Conservation (phyloP, 176 grass and related monocot species). For the Oryza coarctata region DNA sequence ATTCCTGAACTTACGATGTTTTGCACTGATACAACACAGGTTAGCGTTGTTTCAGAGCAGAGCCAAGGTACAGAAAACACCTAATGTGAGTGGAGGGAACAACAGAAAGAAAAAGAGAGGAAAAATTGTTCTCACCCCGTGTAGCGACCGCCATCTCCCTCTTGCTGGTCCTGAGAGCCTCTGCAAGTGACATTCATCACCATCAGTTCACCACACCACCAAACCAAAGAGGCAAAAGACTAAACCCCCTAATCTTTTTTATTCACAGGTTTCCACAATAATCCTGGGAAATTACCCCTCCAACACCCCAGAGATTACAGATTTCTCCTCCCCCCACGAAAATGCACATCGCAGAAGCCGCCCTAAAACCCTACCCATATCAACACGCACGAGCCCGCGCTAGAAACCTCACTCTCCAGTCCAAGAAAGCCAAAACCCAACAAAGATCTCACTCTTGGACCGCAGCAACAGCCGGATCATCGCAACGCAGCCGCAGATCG, state of each 20-base stretch:
- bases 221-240: too few species aligned
- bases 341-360: not conserved
- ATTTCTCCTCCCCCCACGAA: not conserved
- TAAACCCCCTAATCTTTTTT: not conserved
- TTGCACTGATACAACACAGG: not conserved
- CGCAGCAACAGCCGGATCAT: not conserved
- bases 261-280: not conserved
- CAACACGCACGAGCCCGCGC: not conserved
- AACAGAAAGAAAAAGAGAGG: not conserved
- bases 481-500: not conserved
- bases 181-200: constrained; percentile 34
- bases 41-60: constrained; percentile 16
- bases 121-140: constrained; percentile 52
- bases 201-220: not conserved
- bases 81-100: not conserved
- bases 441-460: constrained; percentile 13
- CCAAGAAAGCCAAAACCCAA: constrained; percentile 18
- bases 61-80: not conserved
- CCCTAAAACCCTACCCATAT: constrained; percentile 34
- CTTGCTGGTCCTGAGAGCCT: constrained; percentile 94
- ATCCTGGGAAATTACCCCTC: not conserved
- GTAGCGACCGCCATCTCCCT: constrained; percentile 87
- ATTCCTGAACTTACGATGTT: not conserved
- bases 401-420: not conserved
- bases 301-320: not conserved